Evolutionary conservation across 306 rosid species (phyloP).

Genomic region (Amphicarpaea edgeworthii): DNA sequence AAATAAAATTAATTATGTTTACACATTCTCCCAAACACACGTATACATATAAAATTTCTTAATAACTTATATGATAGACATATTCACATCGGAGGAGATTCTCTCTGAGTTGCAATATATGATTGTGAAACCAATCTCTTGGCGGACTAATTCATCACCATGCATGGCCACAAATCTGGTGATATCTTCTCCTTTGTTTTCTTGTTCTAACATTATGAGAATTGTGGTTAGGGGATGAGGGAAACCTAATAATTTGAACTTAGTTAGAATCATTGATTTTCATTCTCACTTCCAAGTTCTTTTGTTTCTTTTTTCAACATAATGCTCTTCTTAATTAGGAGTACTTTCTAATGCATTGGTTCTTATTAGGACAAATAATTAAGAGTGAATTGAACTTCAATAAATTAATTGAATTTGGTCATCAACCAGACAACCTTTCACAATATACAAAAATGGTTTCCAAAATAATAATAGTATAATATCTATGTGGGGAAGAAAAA

Average conservation of each 20-base stretch:
- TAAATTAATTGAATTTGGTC: background rate
- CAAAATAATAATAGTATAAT: too few species aligned
- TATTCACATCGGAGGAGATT: background rate
- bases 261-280: background rate
- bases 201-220: background rate
- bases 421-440: background rate
- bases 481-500: background rate
- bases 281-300: background rate
- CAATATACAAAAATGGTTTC: too few species aligned
- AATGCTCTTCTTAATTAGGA: too few species aligned
- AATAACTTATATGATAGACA: background rate
- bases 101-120: background rate
- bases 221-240: background rate
- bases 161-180: background rate
- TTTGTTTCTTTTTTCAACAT: too few species aligned
- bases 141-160: background rate
- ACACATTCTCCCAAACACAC: too few species aligned
- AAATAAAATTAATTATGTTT: too few species aligned
- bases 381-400: too few species aligned
- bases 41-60: too few species aligned
- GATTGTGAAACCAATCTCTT: background rate
- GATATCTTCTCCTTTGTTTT: background rate
- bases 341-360: too few species aligned
- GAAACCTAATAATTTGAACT: background rate
- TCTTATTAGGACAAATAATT: too few species aligned